Percentiles rank a stretch among this genome's conserved stretches.
phyloP scores from a whole-genome alignment of 1,284 basidiomycete genomes.

The Moesziomyces sp. region DNA sequence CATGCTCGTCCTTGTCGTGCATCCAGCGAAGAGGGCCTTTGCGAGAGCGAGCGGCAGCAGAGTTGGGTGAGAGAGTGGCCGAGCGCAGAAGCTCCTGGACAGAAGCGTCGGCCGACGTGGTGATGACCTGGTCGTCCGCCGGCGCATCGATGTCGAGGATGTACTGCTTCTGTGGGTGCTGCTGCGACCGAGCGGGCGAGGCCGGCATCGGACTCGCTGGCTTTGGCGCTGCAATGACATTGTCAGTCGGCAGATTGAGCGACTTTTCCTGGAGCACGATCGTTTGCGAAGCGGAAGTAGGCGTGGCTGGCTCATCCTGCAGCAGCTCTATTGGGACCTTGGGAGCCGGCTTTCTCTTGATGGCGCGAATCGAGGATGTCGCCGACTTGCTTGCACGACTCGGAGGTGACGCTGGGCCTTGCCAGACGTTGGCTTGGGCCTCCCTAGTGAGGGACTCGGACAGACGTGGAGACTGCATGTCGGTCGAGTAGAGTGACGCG shows the following conservation, averaged over 20 bases:
- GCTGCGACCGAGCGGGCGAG: neutral
- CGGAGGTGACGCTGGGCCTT: conserved; percentile 10
- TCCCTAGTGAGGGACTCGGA: conserved; percentile 5
- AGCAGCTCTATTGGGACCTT: conserved; percentile 21
- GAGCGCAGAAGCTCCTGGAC: conserved; percentile 26
- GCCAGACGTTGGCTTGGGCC: conserved; percentile 21
- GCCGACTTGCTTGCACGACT: conserved; percentile 5
- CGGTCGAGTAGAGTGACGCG: no score
- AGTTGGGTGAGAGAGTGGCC: conserved; percentile 12
- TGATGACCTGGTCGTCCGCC: neutral
- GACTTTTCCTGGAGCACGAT: neutral
- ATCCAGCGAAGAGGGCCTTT: conserved; percentile 26
- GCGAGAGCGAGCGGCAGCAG: conserved; percentile 6
- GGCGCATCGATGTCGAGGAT: conserved; percentile 27
- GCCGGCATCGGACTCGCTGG: neutral
- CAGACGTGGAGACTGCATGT: conserved; percentile 2
- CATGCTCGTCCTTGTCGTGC: conserved; percentile 35
- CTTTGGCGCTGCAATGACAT: conserved; percentile 1
- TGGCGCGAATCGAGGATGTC: conserved; percentile 5
- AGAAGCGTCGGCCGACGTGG: neutral
- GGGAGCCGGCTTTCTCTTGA: conserved; percentile 27
- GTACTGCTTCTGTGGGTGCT: conserved; percentile 27
- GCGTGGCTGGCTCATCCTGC: neutral
- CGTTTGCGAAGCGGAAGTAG: neutral
- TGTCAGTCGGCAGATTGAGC: neutral